Evolutionary conservation across 768 basidiomycete species (phyloP).

Genomic region (Cyathus striatus): DNA sequence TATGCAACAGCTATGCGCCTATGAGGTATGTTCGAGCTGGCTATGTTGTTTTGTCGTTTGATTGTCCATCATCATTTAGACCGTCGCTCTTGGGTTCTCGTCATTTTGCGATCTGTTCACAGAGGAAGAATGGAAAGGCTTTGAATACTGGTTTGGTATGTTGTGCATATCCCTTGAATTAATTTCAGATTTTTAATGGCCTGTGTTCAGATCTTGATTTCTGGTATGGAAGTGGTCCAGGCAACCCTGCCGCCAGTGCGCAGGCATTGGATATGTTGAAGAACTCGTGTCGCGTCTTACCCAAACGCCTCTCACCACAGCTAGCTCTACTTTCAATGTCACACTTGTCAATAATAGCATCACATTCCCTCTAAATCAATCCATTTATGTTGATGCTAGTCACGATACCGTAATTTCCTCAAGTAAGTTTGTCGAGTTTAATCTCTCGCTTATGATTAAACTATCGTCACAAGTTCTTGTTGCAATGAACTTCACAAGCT

Average conservation of each 20-base stretch:
- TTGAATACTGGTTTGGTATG: conserved; percentile 50
- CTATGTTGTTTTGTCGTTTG: neutral
- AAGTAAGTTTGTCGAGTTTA: conserved; percentile 27
- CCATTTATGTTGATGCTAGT: conserved; percentile 66
- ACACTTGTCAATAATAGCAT: conserved; percentile 51
- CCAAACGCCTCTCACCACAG: conserved; percentile 45
- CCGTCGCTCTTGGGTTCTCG: conserved; percentile 75
- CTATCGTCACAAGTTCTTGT: conserved; percentile 44
- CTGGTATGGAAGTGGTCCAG: conserved; percentile 67
- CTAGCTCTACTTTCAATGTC: conserved; percentile 61
- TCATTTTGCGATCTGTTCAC: conserved; percentile 76
- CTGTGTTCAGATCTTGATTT: conserved; percentile 39
- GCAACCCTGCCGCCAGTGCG: conserved; percentile 57
- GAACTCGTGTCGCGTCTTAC: conserved; percentile 70
- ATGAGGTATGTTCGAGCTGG: conserved; percentile 51
- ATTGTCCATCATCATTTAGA: conserved; percentile 30
- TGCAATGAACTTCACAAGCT: conserved; percentile 66
- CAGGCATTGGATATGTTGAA: conserved; percentile 66
- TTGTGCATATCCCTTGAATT: neutral
- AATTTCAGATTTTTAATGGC: neutral
- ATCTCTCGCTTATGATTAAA: conserved; percentile 2
- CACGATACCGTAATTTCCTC: conserved; percentile 72
- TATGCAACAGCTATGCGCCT: conserved; percentile 69
- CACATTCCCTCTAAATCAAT: conserved; percentile 53
- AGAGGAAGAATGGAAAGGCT: conserved; percentile 76